Percentiles rank a stretch among this genome's conserved stretches.
These are phyloP conservation scores for Babesia ovis DNA, from an alignment of 169 alveolate species.

Conservation along the genomic window DNA sequence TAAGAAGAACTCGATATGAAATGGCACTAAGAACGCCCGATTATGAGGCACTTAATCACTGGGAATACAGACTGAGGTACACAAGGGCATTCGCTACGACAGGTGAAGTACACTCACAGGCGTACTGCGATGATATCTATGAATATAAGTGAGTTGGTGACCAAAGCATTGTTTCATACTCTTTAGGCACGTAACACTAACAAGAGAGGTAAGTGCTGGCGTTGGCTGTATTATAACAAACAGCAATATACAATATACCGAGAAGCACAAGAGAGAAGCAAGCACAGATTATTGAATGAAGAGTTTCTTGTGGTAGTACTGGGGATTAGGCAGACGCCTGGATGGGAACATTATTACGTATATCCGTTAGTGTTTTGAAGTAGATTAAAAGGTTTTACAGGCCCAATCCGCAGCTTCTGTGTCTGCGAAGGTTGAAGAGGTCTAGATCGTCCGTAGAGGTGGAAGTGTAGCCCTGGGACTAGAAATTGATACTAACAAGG, in stretches of 20 bases:
- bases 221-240: background rate
- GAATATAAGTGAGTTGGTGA: conserved; percentile 44
- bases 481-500: too few relatives aligned
- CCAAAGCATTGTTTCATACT: background rate
- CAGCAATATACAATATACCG: conserved; percentile 45
- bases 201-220: conserved; percentile 25
- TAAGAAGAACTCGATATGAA: background rate
- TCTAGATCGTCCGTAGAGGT: too few relatives aligned
- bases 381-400: background rate
- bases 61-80: conserved; percentile 52
- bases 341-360: conserved; percentile 54
- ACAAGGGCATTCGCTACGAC: conserved; percentile 18
- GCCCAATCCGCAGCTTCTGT: conserved; percentile 55
- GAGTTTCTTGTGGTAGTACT: conserved; percentile 13
- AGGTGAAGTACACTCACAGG: conserved; percentile 35
- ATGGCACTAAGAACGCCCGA: conserved; percentile 36
- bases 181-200: conserved; percentile 38
- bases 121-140: conserved; percentile 24
- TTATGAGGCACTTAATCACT: conserved; percentile 19
- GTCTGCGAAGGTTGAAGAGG: too few relatives aligned
- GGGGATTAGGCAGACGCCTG: conserved; percentile 32
- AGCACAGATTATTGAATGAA: background rate
- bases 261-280: conserved; percentile 5
- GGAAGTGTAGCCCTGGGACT: too few relatives aligned
- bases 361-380: conserved; percentile 23